Evolutionary conservation across 2,329 filamentous ascomycete species (phyloP), one percentile per base, ranked within the genome.

Genomic region (Xylariaceae sp.): DNA sequence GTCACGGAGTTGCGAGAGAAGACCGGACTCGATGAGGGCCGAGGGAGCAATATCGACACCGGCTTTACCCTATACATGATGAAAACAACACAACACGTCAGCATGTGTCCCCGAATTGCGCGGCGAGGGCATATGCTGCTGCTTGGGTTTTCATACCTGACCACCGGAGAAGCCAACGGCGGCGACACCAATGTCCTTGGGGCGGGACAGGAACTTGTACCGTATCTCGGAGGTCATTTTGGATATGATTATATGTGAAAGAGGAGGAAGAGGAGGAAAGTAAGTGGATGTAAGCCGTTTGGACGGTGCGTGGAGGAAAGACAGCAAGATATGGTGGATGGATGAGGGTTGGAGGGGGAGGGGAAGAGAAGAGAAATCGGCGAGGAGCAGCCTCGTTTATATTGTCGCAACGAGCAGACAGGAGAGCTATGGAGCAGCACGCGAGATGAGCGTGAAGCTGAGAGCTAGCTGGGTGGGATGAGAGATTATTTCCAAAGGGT

Each of bases 151-250:
- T 49, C 80, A 68, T 85, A 94, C 92, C 85, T 97, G 94, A 59
- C 94, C 94, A 66, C 93, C 93, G 56, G 92, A 96, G 80, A 97
- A 99, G 64, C 93, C 93, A 44, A 97, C 94, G 53, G 93, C 92
- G 44, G 97, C 91, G 58, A 99, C 84, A 63, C 93, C 94, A 65
- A 99, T 82, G 71, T 97, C 87, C 71, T 89, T 82, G 37, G 86
- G 84, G 71, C 87, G 82, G 64, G 87, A 81, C 68, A 97, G 88
- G 78, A 97, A 97, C 72, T 88, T 92, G 73, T 80, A 81, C 66
- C 77, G 73, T 65, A 84, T 73, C 73, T 80, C 79, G 58, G 80
- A 79, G 56, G 80, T 82, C 78, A 82, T 81, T n/a, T 34, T 63
- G 7, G 50, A 5, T 6, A 30, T 30, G 5, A 4, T 30, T 30